These are phyloP conservation scores for Komagataea norvegica DNA, from an alignment of 1,139 yeast genomes.

Conservation along the genomic window DNA sequence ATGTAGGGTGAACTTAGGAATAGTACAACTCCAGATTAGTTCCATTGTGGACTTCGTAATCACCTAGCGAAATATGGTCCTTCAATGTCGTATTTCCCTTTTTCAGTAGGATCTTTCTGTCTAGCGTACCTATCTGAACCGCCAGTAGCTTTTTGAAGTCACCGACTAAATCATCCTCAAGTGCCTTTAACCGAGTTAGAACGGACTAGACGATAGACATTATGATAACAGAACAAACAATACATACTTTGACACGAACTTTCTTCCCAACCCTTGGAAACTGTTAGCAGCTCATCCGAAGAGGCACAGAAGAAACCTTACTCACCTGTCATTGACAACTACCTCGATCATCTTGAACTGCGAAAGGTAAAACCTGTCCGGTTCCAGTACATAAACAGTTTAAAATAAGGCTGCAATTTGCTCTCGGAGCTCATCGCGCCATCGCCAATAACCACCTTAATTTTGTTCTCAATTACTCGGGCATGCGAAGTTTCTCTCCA, in stretches of 20 bases:
- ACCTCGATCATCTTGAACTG: constrained; percentile 44
- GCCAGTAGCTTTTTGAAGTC: constrained; percentile 85
- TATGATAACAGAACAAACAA: no score
- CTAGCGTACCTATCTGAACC: constrained; percentile 73
- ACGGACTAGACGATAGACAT: no score
- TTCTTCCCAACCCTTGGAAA: constrained; percentile 73
- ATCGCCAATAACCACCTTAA: not conserved
- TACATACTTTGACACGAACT: constrained; percentile 58
- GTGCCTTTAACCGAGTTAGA: constrained; percentile 22
- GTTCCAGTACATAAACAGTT: no score
- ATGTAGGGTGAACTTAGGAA: constrained; percentile 32
- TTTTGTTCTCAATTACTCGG: not conserved
- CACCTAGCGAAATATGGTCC: constrained; percentile 86
- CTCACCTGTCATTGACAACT: constrained; percentile 42
- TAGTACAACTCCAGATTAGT: constrained; percentile 82
- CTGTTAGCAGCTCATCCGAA: not conserved
- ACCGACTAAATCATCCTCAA: constrained; percentile 82
- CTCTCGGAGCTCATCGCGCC: not conserved
- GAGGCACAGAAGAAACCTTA: not conserved
- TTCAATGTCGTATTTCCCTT: constrained; percentile 79
- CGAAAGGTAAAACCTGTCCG: no score
- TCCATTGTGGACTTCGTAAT: constrained; percentile 91
- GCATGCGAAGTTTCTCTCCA: constrained; percentile 2
- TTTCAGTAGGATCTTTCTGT: constrained; percentile 63
- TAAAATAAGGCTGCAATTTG: no score